phyloP scores from a whole-genome alignment of 2,329 filamentous ascomycete species.

The Xylogone sp. region DNA sequence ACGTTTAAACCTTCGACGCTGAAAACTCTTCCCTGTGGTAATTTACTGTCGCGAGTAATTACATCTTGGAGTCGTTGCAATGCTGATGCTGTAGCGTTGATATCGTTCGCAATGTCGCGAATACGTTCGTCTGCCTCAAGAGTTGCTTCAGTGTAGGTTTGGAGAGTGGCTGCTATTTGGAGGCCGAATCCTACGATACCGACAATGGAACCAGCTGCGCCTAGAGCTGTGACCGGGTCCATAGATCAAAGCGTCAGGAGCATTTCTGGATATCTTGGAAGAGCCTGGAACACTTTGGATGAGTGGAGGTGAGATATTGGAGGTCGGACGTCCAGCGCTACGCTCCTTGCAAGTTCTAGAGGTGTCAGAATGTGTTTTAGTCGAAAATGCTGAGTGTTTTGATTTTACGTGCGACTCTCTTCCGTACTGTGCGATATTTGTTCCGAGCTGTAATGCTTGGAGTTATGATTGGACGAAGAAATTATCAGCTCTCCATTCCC shows the following conservation, averaged over 20 bases:
- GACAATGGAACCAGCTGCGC: slow-evolving; percentile 5
- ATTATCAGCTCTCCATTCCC: too few species aligned
- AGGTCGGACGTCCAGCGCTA: not conserved
- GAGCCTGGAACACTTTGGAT: not conserved
- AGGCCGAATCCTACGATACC: slow-evolving; percentile 5
- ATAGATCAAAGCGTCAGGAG: slow-evolving; percentile 1
- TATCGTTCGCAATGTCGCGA: not conserved
- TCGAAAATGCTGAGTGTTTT: not conserved
- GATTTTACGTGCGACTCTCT: not conserved
- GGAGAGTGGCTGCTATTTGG: not conserved
- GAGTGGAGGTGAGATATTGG: not conserved
- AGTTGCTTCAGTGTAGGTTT: not conserved
- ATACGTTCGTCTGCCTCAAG: not conserved
- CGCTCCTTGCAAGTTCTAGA: not conserved
- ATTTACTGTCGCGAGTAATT: not conserved
- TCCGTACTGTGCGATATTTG: not conserved
- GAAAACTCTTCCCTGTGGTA: not conserved
- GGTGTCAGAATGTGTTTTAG: not conserved
- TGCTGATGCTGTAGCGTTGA: not conserved
- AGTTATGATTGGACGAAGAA: not conserved
- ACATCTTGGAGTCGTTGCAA: not conserved
- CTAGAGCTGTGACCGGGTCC: slow-evolving; percentile 4
- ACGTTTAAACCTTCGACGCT: not conserved
- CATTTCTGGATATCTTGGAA: not conserved
- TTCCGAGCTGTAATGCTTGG: not conserved